These are phyloP conservation scores for Fusarium proliferatum DNA, from an alignment of 2,329 filamentous ascomycete genomes.

Conservation along the genomic window DNA sequence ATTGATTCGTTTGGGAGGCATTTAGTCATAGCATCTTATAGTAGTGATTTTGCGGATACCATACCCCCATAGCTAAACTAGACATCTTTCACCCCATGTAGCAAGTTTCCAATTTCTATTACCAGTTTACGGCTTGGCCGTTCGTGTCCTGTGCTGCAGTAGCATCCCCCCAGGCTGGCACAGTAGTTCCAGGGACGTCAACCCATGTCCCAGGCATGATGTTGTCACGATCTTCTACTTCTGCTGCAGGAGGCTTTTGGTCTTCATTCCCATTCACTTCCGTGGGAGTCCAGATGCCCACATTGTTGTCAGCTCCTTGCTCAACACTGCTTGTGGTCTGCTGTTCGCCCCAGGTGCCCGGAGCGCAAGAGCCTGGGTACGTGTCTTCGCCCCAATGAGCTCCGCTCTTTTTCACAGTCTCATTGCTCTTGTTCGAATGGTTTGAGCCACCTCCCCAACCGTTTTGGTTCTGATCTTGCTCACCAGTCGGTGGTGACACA, in stretches of 20 bases:
- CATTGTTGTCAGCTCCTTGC: slow-evolving; percentile 32
- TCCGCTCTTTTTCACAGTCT: slow-evolving; percentile 23
- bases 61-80: slow-evolving; percentile 24
- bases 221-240: slow-evolving; percentile 34
- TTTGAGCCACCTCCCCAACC: slow-evolving; percentile 26
- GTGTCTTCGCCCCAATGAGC: slow-evolving; percentile 41
- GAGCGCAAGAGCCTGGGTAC: not conserved
- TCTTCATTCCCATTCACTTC: slow-evolving; percentile 6
- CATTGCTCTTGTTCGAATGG: slow-evolving; percentile 34
- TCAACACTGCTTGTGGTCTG: slow-evolving; percentile 13
- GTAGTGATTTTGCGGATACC: slow-evolving; percentile 36
- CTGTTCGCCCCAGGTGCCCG: slow-evolving; percentile 2
- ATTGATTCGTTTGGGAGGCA: not conserved
- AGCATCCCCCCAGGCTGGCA: slow-evolving; percentile 46
- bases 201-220: slow-evolving; percentile 51
- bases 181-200: slow-evolving; percentile 2
- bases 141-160: slow-evolving; percentile 48
- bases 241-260: not conserved
- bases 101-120: slow-evolving; percentile 10
- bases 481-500: not conserved
- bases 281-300: slow-evolving; percentile 16
- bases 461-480: slow-evolving; percentile 2
- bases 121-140: slow-evolving; percentile 38
- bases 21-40: slow-evolving; percentile 22
- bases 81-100: slow-evolving; percentile 22